phyloP scores from a whole-genome alignment of 495 filamentous ascomycete species.

The Penicillium nucicola region DNA sequence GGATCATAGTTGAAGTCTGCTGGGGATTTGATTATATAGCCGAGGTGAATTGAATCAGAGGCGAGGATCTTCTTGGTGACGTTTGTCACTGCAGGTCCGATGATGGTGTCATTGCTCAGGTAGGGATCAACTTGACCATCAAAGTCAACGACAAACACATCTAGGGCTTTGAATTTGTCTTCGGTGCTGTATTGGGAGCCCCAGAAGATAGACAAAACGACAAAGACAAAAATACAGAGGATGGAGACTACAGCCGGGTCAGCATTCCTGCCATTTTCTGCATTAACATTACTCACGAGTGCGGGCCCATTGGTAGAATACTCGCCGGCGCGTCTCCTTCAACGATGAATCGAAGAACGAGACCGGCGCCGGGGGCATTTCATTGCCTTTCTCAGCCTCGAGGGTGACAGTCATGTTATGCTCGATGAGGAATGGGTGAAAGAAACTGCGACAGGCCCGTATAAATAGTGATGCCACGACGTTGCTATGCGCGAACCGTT shows the following conservation, averaged over 20 bases:
- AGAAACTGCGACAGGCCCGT: background rate
- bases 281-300: conserved; percentile 17
- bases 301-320: conserved; percentile 35
- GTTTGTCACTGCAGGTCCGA: conserved; percentile 55
- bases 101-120: conserved; percentile 39
- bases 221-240: conserved; percentile 51
- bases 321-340: conserved; percentile 42
- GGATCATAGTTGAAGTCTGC: conserved; percentile 57
- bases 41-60: conserved; percentile 37
- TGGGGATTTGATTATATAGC: conserved; percentile 48
- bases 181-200: conserved; percentile 51
- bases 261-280: background rate
- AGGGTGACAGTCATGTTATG: background rate
- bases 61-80: conserved; percentile 33
- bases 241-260: conserved; percentile 41
- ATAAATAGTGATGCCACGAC: background rate
- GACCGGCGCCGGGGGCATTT: conserved; percentile 37
- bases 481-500: background rate
- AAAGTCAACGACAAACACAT: conserved; percentile 64
- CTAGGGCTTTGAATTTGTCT: conserved; percentile 43
- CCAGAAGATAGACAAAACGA: conserved; percentile 60
- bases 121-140: conserved; percentile 57
- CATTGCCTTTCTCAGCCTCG: conserved; percentile 7
- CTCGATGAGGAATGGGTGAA: background rate
- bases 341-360: conserved; percentile 51